Base-by-base conservation (phyloP, 345 rosid species). In the Pelargonium nanum region DNA sequence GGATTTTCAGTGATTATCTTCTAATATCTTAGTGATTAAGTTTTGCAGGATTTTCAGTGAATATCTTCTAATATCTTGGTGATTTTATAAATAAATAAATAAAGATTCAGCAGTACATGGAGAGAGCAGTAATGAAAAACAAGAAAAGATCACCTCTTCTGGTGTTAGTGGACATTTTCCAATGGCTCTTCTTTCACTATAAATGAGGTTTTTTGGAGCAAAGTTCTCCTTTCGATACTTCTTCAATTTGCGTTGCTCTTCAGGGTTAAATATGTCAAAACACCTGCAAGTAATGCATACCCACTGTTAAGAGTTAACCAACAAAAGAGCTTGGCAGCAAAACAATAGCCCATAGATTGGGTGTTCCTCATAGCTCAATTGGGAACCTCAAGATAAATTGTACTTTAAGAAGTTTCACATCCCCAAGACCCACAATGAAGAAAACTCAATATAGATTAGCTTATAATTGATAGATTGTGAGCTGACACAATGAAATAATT, bases 101-200 rank as follows among this genome's bases (percentile, higher is more conserved):
- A n/a, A n/a, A n/a, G n/a, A 25, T 34, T 19, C 22, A 59, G 22
- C 53, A 63, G 59, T 58, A 55, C 25, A 65, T 53, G 16, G 25
- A 24, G 21, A 22, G 19, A 19, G 25, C 2, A 3, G 53, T 15
- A 67, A 58, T 17, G 40, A 28, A 15, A 34, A 59, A 53, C 56
- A 6, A 66, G 53, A 61, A 44, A 55, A 45, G 45, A 55, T 8
- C 71, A 89, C 97, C 95, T 89, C 95, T 81, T 85, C 95, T 59
- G 95, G 99, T 68, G 94, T 85, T 64, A 93, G 72, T 51, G 96
- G 97, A 59, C 91, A 87, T 72, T 89, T 92, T 34, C 99, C 97
- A 17, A 87, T 89, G 58, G 88, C 94, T 65, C 97, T 79, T 71
- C 96, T 82, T 83, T 87, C 87, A 16, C 72, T 67, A 60, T 79